Conservation (phyloP, 352 stramenopile genomes). For the Pythium guiyangense region DNA sequence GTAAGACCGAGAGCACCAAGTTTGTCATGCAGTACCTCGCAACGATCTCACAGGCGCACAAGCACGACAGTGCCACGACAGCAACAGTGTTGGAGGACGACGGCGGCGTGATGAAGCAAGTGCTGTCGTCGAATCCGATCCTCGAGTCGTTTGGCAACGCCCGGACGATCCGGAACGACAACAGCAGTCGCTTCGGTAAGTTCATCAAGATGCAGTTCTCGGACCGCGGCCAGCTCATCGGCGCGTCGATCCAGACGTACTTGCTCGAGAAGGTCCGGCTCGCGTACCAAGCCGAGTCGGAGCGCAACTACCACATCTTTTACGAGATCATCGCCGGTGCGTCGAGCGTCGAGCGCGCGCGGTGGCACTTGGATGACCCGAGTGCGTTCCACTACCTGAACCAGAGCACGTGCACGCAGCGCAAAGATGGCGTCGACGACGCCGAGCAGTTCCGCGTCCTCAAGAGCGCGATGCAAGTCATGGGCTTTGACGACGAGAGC, state of each 20-base stretch:
- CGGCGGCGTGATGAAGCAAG: conserved; percentile 84
- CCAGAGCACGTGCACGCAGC: conserved; percentile 81
- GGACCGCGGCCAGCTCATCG: conserved; percentile 64
- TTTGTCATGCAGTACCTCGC: conserved; percentile 95
- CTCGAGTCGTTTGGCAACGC: conserved; percentile 99
- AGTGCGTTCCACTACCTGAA: conserved; percentile 89
- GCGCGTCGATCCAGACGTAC: conserved; percentile 94
- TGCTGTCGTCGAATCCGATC: conserved; percentile 97
- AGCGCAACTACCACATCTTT: conserved; percentile 97
- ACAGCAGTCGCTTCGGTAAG: conserved; percentile 95
- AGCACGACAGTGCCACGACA: background rate
- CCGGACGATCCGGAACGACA: conserved; percentile 96
- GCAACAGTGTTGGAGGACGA: conserved; percentile 20
- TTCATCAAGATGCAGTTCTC: conserved; percentile 97
- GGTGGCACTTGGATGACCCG: conserved; percentile 49
- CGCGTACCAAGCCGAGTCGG: conserved; percentile 88
- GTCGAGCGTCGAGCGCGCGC: conserved; percentile 49
- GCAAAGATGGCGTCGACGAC: conserved; percentile 89
- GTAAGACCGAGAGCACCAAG: conserved; percentile 97
- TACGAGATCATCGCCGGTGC: conserved; percentile 90
- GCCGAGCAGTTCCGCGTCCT: conserved; percentile 78
- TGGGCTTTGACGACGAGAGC: conserved; percentile 87
- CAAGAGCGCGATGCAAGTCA: conserved; percentile 76
- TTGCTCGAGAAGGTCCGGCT: conserved; percentile 95
- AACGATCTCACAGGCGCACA: conserved; percentile 72